Evolutionary conservation across 805 yeast species (phyloP).

Genomic region (Pichia nakasei): DNA sequence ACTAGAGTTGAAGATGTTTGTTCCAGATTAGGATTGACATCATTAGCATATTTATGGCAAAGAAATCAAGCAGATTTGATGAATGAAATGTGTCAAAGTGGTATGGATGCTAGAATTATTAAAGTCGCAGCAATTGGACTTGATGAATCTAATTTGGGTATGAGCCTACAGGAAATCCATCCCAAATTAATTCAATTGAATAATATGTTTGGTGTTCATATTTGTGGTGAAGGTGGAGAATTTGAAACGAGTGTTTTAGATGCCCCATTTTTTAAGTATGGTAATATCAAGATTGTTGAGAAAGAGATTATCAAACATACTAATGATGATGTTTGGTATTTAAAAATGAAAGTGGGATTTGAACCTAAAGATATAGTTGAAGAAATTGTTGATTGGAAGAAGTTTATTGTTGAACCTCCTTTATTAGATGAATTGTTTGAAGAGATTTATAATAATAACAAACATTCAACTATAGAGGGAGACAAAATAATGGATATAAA

Average conservation of each 20-base stretch:
- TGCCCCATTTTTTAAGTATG: conserved; percentile 69
- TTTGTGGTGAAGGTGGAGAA: conserved; percentile 99
- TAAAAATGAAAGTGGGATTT: conserved; percentile 45
- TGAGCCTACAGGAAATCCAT: conserved; percentile 50
- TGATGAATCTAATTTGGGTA: conserved; percentile 56
- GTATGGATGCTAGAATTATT: conserved; percentile 70
- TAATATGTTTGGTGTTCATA: conserved; percentile 66
- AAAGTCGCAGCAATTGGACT: conserved; percentile 94
- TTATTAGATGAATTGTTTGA: conserved; percentile 35
- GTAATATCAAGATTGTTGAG: conserved; percentile 35
- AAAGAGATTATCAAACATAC: conserved; percentile 37
- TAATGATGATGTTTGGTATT: conserved; percentile 63
- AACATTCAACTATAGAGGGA: background rate
- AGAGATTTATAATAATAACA: conserved; percentile 13
- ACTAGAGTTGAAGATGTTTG: conserved; percentile 92
- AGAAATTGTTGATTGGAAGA: conserved; percentile 7
- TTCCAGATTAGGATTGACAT: conserved; percentile 53
- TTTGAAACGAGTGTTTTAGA: conserved; percentile 90
- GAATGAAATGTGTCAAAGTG: conserved; percentile 67
- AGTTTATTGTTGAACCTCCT: conserved; percentile 25
- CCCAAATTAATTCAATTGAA: conserved; percentile 54
- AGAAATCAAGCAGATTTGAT: conserved; percentile 71
- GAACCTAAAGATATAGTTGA: conserved; percentile 20
- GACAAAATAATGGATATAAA: background rate
- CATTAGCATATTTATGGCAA: conserved; percentile 84